These are phyloP conservation scores for Cyberlindnera samutprakarnensis DNA, from an alignment of 805 yeast genomes.

Conservation along the genomic window DNA sequence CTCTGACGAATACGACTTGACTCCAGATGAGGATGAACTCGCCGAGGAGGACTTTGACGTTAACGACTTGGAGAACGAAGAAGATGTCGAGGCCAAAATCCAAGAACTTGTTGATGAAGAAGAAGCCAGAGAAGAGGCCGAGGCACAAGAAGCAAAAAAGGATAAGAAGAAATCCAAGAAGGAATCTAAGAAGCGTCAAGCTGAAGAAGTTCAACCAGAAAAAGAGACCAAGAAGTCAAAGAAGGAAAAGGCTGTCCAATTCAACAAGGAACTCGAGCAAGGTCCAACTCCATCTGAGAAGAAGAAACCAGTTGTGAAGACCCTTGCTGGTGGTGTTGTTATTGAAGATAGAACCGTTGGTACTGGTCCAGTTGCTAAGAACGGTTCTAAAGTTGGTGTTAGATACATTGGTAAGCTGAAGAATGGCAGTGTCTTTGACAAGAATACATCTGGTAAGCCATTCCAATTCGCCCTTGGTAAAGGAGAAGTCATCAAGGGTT, in stretches of 20 bases:
- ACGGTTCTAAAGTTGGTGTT: slow-evolving; percentile 87
- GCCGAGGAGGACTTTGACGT: slow-evolving; percentile 32
- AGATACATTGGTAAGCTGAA: slow-evolving; percentile 96
- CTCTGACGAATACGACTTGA: slow-evolving; percentile 51
- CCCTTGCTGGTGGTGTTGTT: slow-evolving; percentile 86
- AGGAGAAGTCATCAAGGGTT: slow-evolving; percentile 98
- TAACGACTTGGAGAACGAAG: slow-evolving; percentile 47
- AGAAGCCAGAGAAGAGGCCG: slow-evolving; percentile 35
- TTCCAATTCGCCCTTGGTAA: slow-evolving; percentile 85
- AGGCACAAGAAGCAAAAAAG: slow-evolving; percentile 26
- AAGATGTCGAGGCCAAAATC: slow-evolving; percentile 64
- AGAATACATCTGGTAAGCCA: slow-evolving; percentile 96
- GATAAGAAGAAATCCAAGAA: slow-evolving; percentile 17
- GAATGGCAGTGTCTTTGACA: slow-evolving; percentile 95
- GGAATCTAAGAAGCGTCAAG: slow-evolving; percentile 31
- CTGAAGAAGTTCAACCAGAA: slow-evolving; percentile 37
- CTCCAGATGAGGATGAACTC: slow-evolving; percentile 73
- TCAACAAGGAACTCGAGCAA: slow-evolving; percentile 86
- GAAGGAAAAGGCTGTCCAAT: slow-evolving; percentile 72
- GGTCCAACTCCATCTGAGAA: slow-evolving; percentile 58
- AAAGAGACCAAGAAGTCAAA: slow-evolving; percentile 30
- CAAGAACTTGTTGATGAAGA: slow-evolving; percentile 68
- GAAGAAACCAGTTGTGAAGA: slow-evolving; percentile 63
- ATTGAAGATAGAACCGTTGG: slow-evolving; percentile 91
- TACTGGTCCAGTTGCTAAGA: slow-evolving; percentile 80